phyloP scores from a whole-genome alignment of 2,329 filamentous ascomycete species.

The Nemania sp. region DNA sequence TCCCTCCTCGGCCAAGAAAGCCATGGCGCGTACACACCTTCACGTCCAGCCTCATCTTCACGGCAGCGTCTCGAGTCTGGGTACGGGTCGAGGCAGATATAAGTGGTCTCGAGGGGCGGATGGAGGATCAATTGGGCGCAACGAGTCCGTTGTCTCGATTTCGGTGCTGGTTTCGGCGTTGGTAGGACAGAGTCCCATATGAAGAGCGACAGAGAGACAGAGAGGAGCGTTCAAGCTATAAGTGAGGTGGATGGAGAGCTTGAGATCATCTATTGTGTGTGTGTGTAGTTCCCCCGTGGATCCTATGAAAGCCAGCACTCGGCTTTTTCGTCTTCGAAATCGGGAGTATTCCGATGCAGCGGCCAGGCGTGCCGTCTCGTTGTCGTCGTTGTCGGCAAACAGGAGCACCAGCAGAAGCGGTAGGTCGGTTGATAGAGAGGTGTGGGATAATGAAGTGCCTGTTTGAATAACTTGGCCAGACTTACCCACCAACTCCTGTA shows the following conservation, averaged over 20 bases:
- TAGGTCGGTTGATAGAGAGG: conserved; percentile 5
- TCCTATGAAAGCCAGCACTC: too few species aligned
- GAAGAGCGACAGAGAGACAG: too few species aligned
- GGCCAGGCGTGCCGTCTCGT: neutral
- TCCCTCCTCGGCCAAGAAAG: neutral
- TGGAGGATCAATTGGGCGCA: conserved; percentile 18
- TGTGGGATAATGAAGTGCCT: conserved; percentile 6
- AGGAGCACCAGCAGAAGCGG: neutral
- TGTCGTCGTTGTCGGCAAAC: neutral
- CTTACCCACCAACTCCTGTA: neutral
- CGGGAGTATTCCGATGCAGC: too few species aligned
- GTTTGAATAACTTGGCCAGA: neutral
- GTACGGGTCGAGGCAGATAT: neutral
- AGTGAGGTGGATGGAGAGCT: too few species aligned
- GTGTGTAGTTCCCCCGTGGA: too few species aligned
- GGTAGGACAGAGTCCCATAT: conserved; percentile 17
- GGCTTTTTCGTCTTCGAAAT: too few species aligned
- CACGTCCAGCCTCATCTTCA: conserved; percentile 41
- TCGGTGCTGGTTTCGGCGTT: neutral
- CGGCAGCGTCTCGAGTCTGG: conserved; percentile 23
- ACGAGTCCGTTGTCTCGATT: neutral
- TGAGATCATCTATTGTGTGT: too few species aligned
- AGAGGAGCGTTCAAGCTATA: too few species aligned
- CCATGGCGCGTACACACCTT: conserved; percentile 33
- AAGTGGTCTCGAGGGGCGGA: neutral